Percentiles rank a stretch among this genome's conserved stretches.
phyloP scores from a whole-genome alignment of 352 stramenopile genomes.

The Pythium grandisporangium region DNA sequence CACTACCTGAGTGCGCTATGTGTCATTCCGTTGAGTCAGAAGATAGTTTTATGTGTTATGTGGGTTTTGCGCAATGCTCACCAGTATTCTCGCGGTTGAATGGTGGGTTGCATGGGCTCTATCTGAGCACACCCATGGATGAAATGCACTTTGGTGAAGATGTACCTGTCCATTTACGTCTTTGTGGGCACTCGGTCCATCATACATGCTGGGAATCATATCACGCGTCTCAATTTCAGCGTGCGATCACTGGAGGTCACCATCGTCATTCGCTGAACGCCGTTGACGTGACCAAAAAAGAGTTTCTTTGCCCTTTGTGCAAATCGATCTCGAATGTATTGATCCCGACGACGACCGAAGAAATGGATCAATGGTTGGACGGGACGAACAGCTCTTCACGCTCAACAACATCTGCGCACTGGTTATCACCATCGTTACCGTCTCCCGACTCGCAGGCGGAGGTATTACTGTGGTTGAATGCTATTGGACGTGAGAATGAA shows the following conservation, averaged over 20 bases:
- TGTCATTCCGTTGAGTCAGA: constrained; percentile 74
- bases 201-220: constrained; percentile 93
- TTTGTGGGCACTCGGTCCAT: constrained; percentile 94
- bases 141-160: constrained; percentile 83
- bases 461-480: constrained; percentile 42
- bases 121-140: constrained; percentile 70
- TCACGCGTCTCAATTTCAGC: constrained; percentile 91
- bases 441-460: constrained; percentile 4
- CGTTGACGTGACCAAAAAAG: constrained; percentile 94
- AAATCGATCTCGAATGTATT: constrained; percentile 97
- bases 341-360: constrained; percentile 78
- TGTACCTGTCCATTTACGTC: constrained; percentile 65
- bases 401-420: too few species aligned
- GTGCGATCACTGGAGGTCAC: constrained; percentile 87
- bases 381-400: too few species aligned
- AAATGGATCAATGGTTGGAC: constrained; percentile 33
- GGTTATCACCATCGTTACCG: too few species aligned
- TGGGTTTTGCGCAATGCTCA: constrained; percentile 80
- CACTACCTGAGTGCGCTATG: constrained; percentile 69
- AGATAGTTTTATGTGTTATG: constrained; percentile 82
- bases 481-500: constrained; percentile 4
- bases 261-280: constrained; percentile 90
- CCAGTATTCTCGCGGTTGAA: constrained; percentile 66
- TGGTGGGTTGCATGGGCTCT: constrained; percentile 33
- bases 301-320: constrained; percentile 96